Evolutionary conservation across 805 yeast species (phyloP), one percentile per base, ranked within the genome.

Genomic region (Zygotorulaspora chibaensis): DNA sequence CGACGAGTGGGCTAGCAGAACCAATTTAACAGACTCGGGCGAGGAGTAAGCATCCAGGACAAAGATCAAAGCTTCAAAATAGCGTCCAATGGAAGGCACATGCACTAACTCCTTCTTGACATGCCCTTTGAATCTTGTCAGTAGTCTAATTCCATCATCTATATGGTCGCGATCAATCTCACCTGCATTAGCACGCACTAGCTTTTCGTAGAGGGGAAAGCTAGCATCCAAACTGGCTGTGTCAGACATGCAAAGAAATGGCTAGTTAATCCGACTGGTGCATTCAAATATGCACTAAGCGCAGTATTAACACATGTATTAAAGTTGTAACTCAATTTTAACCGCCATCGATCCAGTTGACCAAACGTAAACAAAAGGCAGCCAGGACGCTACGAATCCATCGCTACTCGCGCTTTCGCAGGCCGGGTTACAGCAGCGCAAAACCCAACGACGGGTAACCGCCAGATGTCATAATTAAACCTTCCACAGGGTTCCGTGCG

Each of bases 1-100:
- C 25, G 76, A 58, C 1, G 76, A 68, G 47, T 74, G 73, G 0
- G 75, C 61, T 12, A 63, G 47, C 1, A 47, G 16, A 3, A 52
- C n/a, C 17, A 59, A 31, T 28, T 50, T 52, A 3, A 35, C 23
- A 8, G 35, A 13, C 5, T 35, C 23, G 29, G 45, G 16, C 8
- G 45, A 25, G 15, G 35, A 17, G 2, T 37, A 15, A 33, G 39
- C 37, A 23, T 42, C 41, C 35, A 50, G 30, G 2, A 52, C 42
- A 13, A 35, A 48, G 40, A 61, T 46, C 37, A 65, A 39, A 3
- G 62, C 54, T 6, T 52, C 51, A 27, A 65, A 58, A 46, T 65
- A 66, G 10, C 46, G 38, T 8, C 45, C 55, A 3, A 62, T 53
- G 5, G 47, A 44, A 8, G 49, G 47, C 11, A 56, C 50, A 36